Percentiles rank a stretch among this genome's conserved stretches.
These are phyloP conservation scores for Schrenkiella parvula DNA, from an alignment of 345 rosid species.

Conservation along the genomic window DNA sequence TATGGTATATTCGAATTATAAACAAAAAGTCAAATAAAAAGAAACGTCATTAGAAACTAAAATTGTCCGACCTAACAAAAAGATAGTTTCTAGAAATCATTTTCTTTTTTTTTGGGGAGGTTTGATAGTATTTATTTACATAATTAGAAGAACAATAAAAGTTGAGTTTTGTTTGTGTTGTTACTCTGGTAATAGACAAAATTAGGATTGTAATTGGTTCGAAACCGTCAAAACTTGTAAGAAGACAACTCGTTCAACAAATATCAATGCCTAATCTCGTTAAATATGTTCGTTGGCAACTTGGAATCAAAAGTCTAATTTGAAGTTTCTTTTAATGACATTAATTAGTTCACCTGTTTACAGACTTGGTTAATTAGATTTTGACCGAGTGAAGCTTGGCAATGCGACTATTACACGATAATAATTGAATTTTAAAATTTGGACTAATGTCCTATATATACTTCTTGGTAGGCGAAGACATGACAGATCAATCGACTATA, in stretches of 20 bases:
- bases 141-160: not conserved
- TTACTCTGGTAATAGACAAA: not conserved
- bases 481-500: not conserved
- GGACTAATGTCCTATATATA: not conserved
- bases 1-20: not conserved
- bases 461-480: not conserved
- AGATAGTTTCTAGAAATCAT: not conserved
- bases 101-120: not conserved
- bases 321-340: not conserved
- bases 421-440: not conserved
- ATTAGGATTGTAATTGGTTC: not conserved
- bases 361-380: not conserved
- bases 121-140: not conserved
- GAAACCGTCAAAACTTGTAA: constrained; percentile 1
- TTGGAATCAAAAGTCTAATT: not conserved
- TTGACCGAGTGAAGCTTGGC: not conserved
- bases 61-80: not conserved
- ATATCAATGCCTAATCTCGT: not conserved
- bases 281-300: not conserved
- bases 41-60: not conserved
- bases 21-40: not conserved
- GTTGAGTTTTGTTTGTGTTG: not conserved
- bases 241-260: constrained; percentile 16
- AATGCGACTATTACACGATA: not conserved
- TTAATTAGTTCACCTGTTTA: not conserved